Conservation (phyloP, 75 land plant species). For the Cunninghamia lanceolata region DNA sequence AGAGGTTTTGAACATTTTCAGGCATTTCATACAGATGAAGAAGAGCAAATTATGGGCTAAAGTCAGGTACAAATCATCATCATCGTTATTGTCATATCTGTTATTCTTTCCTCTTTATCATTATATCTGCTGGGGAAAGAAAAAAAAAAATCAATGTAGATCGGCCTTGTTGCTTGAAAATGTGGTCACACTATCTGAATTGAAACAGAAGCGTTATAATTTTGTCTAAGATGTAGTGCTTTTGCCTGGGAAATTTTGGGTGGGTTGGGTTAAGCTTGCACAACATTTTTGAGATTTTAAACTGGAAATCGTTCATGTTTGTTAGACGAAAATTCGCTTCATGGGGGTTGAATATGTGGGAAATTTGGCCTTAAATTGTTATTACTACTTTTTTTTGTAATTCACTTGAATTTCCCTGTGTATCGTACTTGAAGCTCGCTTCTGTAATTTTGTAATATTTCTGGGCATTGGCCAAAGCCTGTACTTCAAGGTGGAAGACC, state of each 20-base stretch:
- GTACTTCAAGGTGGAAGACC: background rate
- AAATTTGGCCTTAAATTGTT: background rate
- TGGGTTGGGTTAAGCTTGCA: background rate
- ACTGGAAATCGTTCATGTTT: background rate
- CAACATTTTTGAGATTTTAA: background rate
- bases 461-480: background rate
- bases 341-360: background rate
- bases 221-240: too few relatives aligned
- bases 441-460: too few relatives aligned
- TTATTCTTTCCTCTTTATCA: background rate
- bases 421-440: background rate
- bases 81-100: background rate
- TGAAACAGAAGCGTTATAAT: background rate
- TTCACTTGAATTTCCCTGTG: background rate
- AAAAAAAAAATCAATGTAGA: background rate
- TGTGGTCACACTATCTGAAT: background rate
- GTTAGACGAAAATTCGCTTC: background rate
- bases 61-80: slow-evolving; percentile 1
- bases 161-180: background rate
- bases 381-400: background rate
- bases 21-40: background rate
- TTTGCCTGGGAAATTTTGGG: background rate
- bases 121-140: background rate
- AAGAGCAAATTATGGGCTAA: background rate
- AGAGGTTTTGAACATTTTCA: background rate